Base-by-base conservation (phyloP, 1,139 yeast species). In the Saccharomyces hybrid region DNA sequence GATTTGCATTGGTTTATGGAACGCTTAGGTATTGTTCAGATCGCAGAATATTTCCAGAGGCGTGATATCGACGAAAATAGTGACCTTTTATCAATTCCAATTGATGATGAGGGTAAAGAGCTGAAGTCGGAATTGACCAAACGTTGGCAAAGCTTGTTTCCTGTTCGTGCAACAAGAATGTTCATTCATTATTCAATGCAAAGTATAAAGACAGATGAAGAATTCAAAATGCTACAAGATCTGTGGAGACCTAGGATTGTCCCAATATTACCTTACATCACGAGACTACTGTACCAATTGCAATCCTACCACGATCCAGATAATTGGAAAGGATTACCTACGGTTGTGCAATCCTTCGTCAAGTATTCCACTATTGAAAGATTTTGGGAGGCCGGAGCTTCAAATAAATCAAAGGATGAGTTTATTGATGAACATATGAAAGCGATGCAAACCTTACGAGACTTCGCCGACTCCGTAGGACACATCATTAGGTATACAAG, bases 1-100 rank as follows among this genome's bases (percentile, higher is more conserved):
- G 96, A 93, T 65, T 76, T 95, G 52, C 96, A 89, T 60, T 91
- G 98, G 97, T 95, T 95, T 64, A 91, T 93, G 97, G 98, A 91
- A 70, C 80, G 98, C 63, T 79, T 95, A 55, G 99, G 99, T 3
- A 88, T 95, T 53, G 98, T 90, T 3, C 84, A 84, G 67, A 93
- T 95, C 65, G 96, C 97, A 0, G 86, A 87, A 55, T 95, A 95
- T 66, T 91, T 95, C 71, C 84, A 85, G 60, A 79, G 82, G 14
- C 77, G 98, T 61, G 89, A 88, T 6, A 93, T 91, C 29, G 79
- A 88, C 0, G 89, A 91, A 1, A 73, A 77, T 28, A 85, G 96
- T 1, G 83, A 91, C 67, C 72, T 95, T 54, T 71, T 91, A 52
- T 80, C 82, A 51, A 86, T 95, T 0, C 78, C 81, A 54, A 91